Evolutionary conservation across 768 basidiomycete species (phyloP).

Genomic region (Grammothele lineata): DNA sequence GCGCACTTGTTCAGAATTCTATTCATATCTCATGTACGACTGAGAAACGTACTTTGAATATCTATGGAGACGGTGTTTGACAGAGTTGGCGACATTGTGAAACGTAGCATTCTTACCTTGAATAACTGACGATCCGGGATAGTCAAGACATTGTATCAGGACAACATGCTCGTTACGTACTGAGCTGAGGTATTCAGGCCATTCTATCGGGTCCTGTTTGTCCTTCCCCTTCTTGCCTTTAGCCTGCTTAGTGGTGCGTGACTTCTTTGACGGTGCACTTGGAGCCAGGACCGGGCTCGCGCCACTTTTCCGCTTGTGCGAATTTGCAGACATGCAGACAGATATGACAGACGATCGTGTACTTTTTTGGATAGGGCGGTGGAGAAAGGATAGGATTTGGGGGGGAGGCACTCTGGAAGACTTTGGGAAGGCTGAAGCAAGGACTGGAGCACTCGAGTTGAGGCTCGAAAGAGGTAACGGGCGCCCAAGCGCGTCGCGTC

Average conservation of each 20-base stretch:
- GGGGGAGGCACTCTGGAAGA: too few relatives aligned
- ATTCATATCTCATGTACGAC: too few relatives aligned
- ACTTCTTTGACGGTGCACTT: slow-evolving; percentile 15
- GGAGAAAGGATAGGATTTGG: too few relatives aligned
- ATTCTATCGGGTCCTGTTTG: slow-evolving; percentile 2
- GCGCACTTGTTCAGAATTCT: background rate
- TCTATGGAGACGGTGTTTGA: slow-evolving; percentile 25
- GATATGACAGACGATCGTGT: too few relatives aligned
- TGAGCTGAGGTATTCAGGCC: slow-evolving; percentile 26
- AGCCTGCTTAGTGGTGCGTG: slow-evolving; percentile 5
- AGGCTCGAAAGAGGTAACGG: too few relatives aligned
- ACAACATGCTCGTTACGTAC: slow-evolving; percentile 15
- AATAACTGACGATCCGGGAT: slow-evolving; percentile 38
- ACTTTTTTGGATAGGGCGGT: too few relatives aligned
- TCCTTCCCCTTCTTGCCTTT: slow-evolving; percentile 5
- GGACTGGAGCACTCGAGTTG: too few relatives aligned
- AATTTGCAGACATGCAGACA: slow-evolving; percentile 8
- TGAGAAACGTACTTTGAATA: slow-evolving; percentile 38
- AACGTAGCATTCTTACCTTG: slow-evolving; percentile 50
- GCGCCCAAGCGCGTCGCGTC: too few relatives aligned
- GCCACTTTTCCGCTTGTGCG: slow-evolving; percentile 6
- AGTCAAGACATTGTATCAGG: slow-evolving; percentile 22
- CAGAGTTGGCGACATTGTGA: slow-evolving; percentile 5
- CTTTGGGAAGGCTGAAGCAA: too few relatives aligned
- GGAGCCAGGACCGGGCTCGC: background rate